Evolutionary conservation across 2,329 filamentous ascomycete species (phyloP).

Genomic region (Botryotinia narcissicola): DNA sequence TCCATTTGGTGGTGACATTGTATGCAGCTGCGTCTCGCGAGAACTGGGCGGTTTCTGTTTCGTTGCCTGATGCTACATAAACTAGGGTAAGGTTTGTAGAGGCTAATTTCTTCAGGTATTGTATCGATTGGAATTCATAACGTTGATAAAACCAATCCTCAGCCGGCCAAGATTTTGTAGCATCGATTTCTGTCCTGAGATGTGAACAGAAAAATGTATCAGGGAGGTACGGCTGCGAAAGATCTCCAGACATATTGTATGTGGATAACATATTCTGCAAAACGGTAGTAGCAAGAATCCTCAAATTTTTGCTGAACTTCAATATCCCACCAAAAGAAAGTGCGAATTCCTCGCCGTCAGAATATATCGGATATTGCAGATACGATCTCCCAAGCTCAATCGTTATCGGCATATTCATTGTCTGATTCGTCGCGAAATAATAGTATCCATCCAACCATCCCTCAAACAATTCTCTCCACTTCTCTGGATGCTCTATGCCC

Average conservation of each 20-base stretch:
- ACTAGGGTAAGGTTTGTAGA: conserved; percentile 36
- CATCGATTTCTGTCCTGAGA: conserved; percentile 34
- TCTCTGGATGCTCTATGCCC: not conserved
- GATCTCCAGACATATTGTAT: conserved; percentile 19
- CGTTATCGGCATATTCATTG: conserved; percentile 20
- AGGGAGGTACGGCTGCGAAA: conserved; percentile 20
- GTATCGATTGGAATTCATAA: conserved; percentile 38
- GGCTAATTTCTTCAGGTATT: conserved; percentile 40
- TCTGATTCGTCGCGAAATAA: not conserved
- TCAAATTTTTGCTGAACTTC: conserved; percentile 29
- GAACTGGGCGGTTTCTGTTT: conserved; percentile 41
- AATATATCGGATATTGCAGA: conserved; percentile 30
- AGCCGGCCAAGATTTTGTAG: conserved; percentile 25
- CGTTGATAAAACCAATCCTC: conserved; percentile 25
- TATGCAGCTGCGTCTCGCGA: conserved; percentile 38
- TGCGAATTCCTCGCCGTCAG: conserved; percentile 27
- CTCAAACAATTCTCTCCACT: not conserved
- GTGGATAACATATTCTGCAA: conserved; percentile 23
- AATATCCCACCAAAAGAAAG: conserved; percentile 31
- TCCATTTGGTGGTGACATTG: conserved; percentile 42
- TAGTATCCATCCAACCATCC: not conserved
- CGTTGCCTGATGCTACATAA: conserved; percentile 47
- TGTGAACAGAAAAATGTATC: conserved; percentile 30
- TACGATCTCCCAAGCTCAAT: conserved; percentile 30
- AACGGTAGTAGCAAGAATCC: conserved; percentile 29